Conservation (phyloP, 441 rosid genomes). For the Gossypium davidsonii region DNA sequence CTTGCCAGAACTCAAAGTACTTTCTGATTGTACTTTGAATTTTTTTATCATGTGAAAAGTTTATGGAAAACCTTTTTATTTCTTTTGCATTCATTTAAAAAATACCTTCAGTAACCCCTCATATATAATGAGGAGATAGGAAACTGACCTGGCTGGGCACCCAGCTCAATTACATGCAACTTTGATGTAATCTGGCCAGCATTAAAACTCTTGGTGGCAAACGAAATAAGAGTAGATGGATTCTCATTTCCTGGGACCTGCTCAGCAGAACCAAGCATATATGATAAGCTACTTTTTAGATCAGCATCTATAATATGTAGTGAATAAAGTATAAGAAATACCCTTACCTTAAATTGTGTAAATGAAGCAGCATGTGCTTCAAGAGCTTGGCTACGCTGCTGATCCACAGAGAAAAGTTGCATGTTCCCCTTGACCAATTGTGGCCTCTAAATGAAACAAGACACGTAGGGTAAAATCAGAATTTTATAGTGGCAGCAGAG, state of each 20-base stretch:
- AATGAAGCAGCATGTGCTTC: constrained; percentile 99
- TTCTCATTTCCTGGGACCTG: constrained; percentile 97
- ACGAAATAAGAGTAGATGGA: constrained; percentile 84
- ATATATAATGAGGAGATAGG: background rate
- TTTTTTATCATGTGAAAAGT: background rate
- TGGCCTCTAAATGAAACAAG: constrained; percentile 46
- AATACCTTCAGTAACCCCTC: background rate
- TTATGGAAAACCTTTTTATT: background rate
- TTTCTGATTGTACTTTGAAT: background rate
- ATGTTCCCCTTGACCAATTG: constrained; percentile 96
- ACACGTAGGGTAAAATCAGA: constrained; percentile 7
- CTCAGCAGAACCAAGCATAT: constrained; percentile 5
- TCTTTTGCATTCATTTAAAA: background rate
- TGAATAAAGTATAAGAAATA: constrained; percentile 7
- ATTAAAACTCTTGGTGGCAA: constrained; percentile 78
- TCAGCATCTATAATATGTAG: background rate
- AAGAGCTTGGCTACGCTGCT: constrained; percentile 99
- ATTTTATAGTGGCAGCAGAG: background rate
- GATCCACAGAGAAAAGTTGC: constrained; percentile 98
- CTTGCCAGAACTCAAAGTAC: background rate
- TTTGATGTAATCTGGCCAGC: constrained; percentile 93
- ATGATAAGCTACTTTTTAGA: background rate
- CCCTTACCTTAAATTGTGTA: constrained; percentile 72
- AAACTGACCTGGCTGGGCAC: constrained; percentile 89
- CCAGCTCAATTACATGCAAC: constrained; percentile 96